These are phyloP conservation scores for Schizophyllum commune DNA, from an alignment of 1,284 basidiomycete genomes.

Conservation along the genomic window DNA sequence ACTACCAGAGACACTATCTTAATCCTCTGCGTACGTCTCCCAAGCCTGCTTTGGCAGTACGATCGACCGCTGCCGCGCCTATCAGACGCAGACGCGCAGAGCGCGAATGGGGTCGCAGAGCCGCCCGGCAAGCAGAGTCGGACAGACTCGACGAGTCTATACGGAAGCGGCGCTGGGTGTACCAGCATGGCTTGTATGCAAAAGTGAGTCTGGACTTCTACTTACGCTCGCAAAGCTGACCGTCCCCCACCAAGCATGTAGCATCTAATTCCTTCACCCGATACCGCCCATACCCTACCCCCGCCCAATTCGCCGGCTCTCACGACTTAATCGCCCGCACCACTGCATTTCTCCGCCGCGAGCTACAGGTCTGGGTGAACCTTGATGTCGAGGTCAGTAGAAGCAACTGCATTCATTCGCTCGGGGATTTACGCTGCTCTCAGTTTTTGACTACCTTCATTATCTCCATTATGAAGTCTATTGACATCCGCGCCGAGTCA, in stretches of 20 bases:
- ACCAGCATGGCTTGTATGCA: constrained; percentile 68
- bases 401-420: background rate
- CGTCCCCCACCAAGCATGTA: constrained; percentile 56
- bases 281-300: constrained; percentile 75
- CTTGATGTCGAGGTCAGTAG: constrained; percentile 71
- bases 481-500: constrained; percentile 83
- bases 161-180: constrained; percentile 52
- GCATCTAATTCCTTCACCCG: constrained; percentile 78
- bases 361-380: constrained; percentile 76
- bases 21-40: constrained; percentile 55
- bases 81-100: constrained; percentile 31
- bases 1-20: constrained; percentile 77
- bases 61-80: constrained; percentile 19
- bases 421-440: constrained; percentile 6
- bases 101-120: constrained; percentile 48
- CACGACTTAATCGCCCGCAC: constrained; percentile 66
- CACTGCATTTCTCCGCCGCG: constrained; percentile 74
- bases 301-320: constrained; percentile 70
- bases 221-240: constrained; percentile 2
- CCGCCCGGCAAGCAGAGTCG: constrained; percentile 41
- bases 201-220: constrained; percentile 44
- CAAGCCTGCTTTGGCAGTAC: constrained; percentile 26
- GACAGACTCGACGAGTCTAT: constrained; percentile 61
- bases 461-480: constrained; percentile 76
- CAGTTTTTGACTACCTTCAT: constrained; percentile 75